A percentile compares a stretch with the other conserved stretches of the same genome.
Evolutionary conservation across 768 basidiomycete genomes (phyloP).

Genomic region (Leccinum variicolor): DNA sequence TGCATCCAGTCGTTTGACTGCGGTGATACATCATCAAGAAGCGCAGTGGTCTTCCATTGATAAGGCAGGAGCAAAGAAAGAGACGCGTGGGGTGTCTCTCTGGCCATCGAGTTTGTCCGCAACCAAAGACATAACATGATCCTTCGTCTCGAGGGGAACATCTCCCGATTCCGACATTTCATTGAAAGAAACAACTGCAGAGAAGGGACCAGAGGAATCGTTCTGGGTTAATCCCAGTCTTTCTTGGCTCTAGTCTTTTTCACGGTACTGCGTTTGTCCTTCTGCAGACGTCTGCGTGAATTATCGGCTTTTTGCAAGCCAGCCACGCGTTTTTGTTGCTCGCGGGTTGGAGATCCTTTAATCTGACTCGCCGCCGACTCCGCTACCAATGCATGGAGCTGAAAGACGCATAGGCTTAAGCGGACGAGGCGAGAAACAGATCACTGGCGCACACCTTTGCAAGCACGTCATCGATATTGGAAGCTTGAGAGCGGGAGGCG

Average conservation of each 20-base stretch:
- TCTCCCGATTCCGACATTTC: neutral
- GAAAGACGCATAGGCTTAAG: neutral
- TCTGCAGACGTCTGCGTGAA: conserved; percentile 23
- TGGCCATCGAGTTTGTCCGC: neutral
- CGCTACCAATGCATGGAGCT: conserved; percentile 28
- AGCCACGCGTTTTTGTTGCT: conserved; percentile 26
- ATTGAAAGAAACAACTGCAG: neutral
- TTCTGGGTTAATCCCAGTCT: conserved; percentile 22
- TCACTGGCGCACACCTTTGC: conserved; percentile 44
- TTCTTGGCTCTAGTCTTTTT: conserved; percentile 28
- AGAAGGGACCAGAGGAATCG: neutral
- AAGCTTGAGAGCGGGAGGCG: conserved; percentile 69
- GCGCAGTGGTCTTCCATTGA: neutral
- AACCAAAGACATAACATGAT: neutral
- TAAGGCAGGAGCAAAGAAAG: neutral
- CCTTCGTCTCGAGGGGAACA: neutral
- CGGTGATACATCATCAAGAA: neutral
- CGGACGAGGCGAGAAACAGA: neutral
- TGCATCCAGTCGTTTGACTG: neutral
- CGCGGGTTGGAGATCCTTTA: conserved; percentile 17
- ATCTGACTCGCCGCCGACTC: conserved; percentile 24
- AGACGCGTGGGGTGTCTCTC: neutral
- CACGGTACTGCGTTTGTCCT: conserved; percentile 22
- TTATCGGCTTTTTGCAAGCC: conserved; percentile 19
- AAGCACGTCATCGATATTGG: conserved; percentile 72